Evolutionary conservation across 2,329 filamentous ascomycete species (phyloP).

Genomic region (Pseudogymnoascus sp.): DNA sequence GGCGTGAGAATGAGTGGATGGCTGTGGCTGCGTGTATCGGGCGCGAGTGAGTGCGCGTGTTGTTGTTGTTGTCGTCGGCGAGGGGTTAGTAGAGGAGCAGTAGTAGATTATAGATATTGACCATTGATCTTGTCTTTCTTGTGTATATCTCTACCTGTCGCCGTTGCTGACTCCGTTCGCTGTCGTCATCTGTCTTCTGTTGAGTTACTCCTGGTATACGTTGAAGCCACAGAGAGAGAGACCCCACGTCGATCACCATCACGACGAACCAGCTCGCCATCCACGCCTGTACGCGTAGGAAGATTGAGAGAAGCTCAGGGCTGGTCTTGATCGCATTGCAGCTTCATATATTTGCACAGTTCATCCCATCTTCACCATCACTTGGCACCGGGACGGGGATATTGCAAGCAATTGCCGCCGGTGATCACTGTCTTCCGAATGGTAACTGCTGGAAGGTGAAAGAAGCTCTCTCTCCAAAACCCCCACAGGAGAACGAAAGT

Average conservation of each 20-base stretch:
- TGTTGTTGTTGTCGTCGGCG: background rate
- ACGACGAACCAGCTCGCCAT: background rate
- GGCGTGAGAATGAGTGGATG: slow-evolving; percentile 3
- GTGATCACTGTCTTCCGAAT: background rate
- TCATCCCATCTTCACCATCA: background rate
- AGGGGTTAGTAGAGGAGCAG: background rate
- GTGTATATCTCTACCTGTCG: background rate
- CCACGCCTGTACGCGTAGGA: background rate
- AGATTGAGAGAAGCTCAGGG: background rate
- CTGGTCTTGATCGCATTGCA: background rate
- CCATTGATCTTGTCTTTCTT: background rate
- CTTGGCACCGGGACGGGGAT: background rate
- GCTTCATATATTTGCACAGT: background rate
- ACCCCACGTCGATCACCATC: slow-evolving; percentile 1
- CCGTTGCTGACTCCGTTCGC: background rate
- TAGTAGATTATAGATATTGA: background rate
- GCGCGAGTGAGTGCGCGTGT: background rate
- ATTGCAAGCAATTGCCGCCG: background rate
- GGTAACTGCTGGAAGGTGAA: slow-evolving; percentile 9
- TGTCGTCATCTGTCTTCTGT: background rate
- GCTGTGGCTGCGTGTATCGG: slow-evolving; percentile 8
- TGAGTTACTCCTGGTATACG: background rate
- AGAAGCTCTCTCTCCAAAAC: slow-evolving; percentile 6
- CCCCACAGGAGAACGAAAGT: slow-evolving; percentile 1
- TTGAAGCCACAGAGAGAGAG: background rate